These are phyloP conservation scores for Cryptococcus wingfieldii DNA, from an alignment of 1,284 basidiomycete genomes.

Conservation along the genomic window DNA sequence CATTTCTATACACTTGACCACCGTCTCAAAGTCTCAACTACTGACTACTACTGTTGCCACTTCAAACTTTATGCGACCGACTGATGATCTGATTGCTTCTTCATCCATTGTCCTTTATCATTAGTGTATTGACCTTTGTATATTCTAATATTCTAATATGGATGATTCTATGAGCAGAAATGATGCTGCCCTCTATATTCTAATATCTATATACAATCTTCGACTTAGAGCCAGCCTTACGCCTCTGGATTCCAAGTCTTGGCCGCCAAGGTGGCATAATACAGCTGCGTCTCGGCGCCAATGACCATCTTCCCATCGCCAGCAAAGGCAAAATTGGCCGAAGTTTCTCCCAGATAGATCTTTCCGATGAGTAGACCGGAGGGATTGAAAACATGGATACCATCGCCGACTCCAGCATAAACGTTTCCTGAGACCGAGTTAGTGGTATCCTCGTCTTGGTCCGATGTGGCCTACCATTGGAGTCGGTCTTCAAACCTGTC, in stretches of 20 bases:
- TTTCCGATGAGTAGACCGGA: slow-evolving; percentile 66
- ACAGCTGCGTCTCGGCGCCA: slow-evolving; percentile 63
- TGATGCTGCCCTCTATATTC: not conserved
- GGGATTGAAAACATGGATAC: slow-evolving; percentile 66
- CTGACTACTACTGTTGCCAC: too few relatives aligned
- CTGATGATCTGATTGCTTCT: too few relatives aligned
- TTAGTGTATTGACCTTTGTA: too few relatives aligned
- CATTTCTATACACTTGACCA: too few relatives aligned
- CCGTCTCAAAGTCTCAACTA: too few relatives aligned
- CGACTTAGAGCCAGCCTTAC: not conserved
- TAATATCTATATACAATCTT: not conserved
- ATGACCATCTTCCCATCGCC: slow-evolving; percentile 62
- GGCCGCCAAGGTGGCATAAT: slow-evolving; percentile 57
- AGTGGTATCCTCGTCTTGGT: too few relatives aligned
- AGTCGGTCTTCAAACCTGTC: slow-evolving; percentile 57
- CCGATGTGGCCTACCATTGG: slow-evolving; percentile 18
- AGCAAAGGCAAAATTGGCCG: slow-evolving; percentile 64
- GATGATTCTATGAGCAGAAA: too few relatives aligned
- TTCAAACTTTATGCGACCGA: too few relatives aligned
- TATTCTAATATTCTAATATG: too few relatives aligned
- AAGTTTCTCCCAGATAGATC: slow-evolving; percentile 60
- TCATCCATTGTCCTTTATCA: too few relatives aligned
- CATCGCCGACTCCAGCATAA: slow-evolving; percentile 66
- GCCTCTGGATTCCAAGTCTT: slow-evolving; percentile 11
- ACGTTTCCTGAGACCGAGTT: slow-evolving; percentile 55